Evolutionary conservation across 108 stramenopile species (phyloP).

Genomic region (Schizochytrium sp.): DNA sequence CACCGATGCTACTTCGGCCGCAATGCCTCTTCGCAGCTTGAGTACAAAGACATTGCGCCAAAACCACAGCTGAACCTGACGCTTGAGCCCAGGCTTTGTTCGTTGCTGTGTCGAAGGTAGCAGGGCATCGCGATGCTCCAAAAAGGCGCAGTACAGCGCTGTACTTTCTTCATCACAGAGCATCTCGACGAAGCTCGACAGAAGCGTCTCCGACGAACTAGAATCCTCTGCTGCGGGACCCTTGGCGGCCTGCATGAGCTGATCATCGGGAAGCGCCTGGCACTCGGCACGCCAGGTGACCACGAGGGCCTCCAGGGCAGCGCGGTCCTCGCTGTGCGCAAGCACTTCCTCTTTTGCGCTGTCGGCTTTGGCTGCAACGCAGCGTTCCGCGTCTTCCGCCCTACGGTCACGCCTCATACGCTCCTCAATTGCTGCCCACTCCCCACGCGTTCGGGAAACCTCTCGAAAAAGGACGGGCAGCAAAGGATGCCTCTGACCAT

Average conservation of each 20-base stretch:
- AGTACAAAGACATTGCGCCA: background rate
- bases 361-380: background rate
- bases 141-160: background rate
- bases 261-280: background rate
- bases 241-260: background rate
- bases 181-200: background rate
- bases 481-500: background rate
- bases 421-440: background rate
- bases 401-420: background rate
- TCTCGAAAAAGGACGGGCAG: background rate
- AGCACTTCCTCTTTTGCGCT: background rate
- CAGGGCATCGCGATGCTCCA: background rate
- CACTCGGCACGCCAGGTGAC: background rate
- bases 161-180: background rate
- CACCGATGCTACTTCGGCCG: background rate
- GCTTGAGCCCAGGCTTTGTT: slow-evolving; percentile 1
- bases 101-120: background rate
- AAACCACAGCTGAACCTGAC: slow-evolving; percentile 9
- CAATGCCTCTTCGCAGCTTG: background rate
- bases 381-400: background rate
- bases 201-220: background rate
- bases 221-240: background rate
- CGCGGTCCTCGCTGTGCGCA: background rate
- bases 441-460: background rate
- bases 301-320: background rate